A percentile compares a stretch with the other conserved stretches of the same genome.
Evolutionary conservation across 140 eudicot species (phyloP).

Genomic region (Artemisia princeps): DNA sequence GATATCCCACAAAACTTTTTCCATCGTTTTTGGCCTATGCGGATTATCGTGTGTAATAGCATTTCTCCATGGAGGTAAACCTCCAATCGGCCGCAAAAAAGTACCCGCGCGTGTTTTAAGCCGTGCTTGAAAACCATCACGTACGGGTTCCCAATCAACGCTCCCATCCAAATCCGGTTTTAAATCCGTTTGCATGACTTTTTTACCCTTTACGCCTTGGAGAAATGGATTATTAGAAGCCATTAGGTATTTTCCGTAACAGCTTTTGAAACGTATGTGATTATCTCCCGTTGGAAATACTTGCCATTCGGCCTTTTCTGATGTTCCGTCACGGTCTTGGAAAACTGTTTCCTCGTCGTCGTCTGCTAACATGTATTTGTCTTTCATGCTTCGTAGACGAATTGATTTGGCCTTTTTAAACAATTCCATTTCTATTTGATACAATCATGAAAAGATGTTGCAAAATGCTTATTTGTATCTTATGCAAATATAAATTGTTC

Average conservation of each 20-base stretch:
- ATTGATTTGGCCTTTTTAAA: constrained; percentile 44
- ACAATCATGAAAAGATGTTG: neutral
- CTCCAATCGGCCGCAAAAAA: constrained; percentile 51
- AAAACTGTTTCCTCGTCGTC: constrained; percentile 43
- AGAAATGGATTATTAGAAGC: constrained; percentile 43
- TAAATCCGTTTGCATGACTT: constrained; percentile 38
- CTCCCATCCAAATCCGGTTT: constrained; percentile 29
- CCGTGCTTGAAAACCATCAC: constrained; percentile 58
- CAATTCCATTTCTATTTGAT: constrained; percentile 41
- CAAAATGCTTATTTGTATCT: constrained; percentile 7
- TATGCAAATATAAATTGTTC: no score
- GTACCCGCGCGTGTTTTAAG: constrained; percentile 39
- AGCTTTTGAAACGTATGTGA: constrained; percentile 44
- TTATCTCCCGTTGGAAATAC: constrained; percentile 29
- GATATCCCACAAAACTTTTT: constrained; percentile 58
- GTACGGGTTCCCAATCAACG: constrained; percentile 51
- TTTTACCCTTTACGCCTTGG: constrained; percentile 49
- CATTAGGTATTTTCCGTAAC: constrained; percentile 50
- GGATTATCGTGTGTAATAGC: constrained; percentile 57
- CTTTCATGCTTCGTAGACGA: constrained; percentile 37
- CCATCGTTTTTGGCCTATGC: constrained; percentile 27
- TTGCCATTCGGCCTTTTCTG: constrained; percentile 44
- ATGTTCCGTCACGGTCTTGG: constrained; percentile 37
- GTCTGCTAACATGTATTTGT: constrained; percentile 50
- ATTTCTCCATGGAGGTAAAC: constrained; percentile 66